Evolutionary conservation across 2,329 filamentous ascomycete species (phyloP).

Genomic region (Colletotrichum cordylinicola): DNA sequence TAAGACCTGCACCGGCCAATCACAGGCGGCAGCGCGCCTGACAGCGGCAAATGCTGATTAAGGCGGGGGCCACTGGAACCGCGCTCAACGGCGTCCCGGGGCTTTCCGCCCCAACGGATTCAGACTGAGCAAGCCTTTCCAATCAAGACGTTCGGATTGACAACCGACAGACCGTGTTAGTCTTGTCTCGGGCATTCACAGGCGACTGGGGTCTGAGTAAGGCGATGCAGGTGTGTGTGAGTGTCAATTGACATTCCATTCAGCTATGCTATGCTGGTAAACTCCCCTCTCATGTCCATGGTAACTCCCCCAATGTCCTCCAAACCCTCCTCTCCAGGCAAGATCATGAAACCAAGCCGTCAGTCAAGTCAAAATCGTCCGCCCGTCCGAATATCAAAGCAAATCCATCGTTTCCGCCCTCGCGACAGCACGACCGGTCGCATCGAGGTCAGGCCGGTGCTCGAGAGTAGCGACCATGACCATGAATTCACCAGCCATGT

Average conservation of each 20-base stretch:
- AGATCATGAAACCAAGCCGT: neutral
- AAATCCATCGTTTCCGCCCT: constrained; percentile 7
- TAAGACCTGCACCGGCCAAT: neutral
- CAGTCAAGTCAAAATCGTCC: neutral
- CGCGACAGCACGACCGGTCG: neutral
- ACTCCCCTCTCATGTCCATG: neutral
- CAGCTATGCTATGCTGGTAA: constrained; percentile 5
- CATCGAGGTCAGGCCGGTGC: neutral
- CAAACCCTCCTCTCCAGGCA: constrained; percentile 11
- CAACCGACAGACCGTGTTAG: neutral
- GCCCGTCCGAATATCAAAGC: constrained; percentile 6
- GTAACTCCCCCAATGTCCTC: constrained; percentile 8
- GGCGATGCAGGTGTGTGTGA: neutral
- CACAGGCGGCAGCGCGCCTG: neutral
- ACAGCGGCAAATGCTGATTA: constrained; percentile 10
- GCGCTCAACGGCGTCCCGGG: constrained; percentile 7
- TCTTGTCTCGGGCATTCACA: neutral
- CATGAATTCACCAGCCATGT: neutral
- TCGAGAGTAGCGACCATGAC: neutral
- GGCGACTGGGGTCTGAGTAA: neutral
- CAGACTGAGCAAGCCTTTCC: neutral
- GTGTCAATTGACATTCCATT: constrained; percentile 5
- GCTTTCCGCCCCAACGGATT: constrained; percentile 18
- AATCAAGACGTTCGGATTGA: constrained; percentile 8
- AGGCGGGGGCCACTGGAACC: neutral